Conservation (phyloP, 2,329 filamentous ascomycete genomes). For the Fusarium aywerte region DNA sequence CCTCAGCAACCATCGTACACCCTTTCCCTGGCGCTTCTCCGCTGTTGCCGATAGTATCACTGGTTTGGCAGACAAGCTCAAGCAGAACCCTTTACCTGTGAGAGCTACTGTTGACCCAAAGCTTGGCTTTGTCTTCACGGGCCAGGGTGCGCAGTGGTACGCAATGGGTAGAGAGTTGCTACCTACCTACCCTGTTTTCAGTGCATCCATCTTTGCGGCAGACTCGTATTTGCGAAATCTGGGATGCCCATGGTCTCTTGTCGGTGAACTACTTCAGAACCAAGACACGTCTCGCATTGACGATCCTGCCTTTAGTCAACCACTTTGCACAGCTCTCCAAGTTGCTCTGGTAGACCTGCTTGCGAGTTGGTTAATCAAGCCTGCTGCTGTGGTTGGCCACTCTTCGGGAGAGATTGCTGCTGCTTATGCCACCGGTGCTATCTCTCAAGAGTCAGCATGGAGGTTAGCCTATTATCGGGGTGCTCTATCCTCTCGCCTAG, state of each 20-base stretch:
- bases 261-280: conserved; percentile 3
- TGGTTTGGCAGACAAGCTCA: background rate
- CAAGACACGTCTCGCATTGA: conserved; percentile 21
- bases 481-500: background rate
- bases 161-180: conserved; percentile 26
- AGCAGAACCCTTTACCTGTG: background rate
- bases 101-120: background rate
- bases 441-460: conserved; percentile 48
- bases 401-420: conserved; percentile 56
- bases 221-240: conserved; percentile 4
- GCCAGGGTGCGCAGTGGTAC: conserved; percentile 28
- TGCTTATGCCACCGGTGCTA: conserved; percentile 50
- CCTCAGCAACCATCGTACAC: conserved; percentile 6
- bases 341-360: conserved; percentile 57
- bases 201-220: background rate
- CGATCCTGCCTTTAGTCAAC: conserved; percentile 58
- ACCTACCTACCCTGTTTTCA: background rate
- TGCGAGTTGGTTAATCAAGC: conserved; percentile 45
- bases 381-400: conserved; percentile 52
- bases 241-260: conserved; percentile 2
- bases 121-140: conserved; percentile 26
- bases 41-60: background rate
- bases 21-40: conserved; percentile 8
- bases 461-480: conserved; percentile 53
- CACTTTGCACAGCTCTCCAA: conserved; percentile 65